Base-by-base conservation (phyloP, 2,329 filamentous ascomycete genomes). In the Fusarium buxicola region DNA sequence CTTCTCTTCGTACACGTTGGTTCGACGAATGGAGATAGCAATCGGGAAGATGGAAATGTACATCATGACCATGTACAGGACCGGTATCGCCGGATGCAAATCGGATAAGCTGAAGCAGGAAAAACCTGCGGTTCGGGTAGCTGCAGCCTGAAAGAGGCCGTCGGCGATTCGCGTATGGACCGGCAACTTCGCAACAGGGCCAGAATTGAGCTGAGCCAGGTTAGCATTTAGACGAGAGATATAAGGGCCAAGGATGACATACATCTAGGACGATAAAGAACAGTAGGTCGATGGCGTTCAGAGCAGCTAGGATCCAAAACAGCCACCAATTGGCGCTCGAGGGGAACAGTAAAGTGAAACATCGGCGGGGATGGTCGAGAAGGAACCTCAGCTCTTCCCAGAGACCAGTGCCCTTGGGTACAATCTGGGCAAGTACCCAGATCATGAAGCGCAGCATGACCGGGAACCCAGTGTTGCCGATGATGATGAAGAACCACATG, bases 31-130 rank as follows among this genome's bases (percentile, higher is more conserved):
- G 7, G 92, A 95, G 70, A 98, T 98, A 73, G 95, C 94, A 69
- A 98, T 96, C 6, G 94, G 94, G 69, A 97, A 96, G 58, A 97
- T 92, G 55, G 94, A 97, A 61, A 98, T 97, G 77, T 98, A 98
- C 95, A 98, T 98, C 95, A 98, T 98, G 76, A 98, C 89, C 77
- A 98, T 82, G 78, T 97, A 98, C 21, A 93, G 92, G 12, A 96
- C 92, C 71, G 97, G 94, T 55, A 97, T 92, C 4, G 91, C 95
- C 1, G 95, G 94, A 66, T 98, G 94, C 2, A 99, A 81, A 0
- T 85, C 79, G 2, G 90, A 81, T 34, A 98, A 79, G 73, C 90
- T 92, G 68, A 98, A 86, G 27, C 91, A 91, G 1, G 91, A 84
- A 72, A 97, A 97, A 0, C 95, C 94, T 4, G 95, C 94, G 1